Conservation (phyloP, 2,329 filamentous ascomycete species). For the Penicillium brevicompactum region DNA sequence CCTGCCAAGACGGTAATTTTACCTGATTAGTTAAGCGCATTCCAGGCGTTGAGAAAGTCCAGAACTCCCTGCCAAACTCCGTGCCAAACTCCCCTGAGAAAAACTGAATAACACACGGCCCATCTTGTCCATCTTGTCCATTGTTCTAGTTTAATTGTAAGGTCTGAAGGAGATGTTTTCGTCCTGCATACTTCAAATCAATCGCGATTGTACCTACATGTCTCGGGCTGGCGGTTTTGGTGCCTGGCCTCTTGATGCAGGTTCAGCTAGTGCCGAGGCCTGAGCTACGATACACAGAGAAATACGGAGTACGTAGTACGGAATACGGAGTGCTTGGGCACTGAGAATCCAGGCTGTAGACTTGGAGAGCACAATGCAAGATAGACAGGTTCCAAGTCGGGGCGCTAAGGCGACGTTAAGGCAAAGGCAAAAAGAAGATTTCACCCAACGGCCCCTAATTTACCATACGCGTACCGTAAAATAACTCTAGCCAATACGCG, state of each 20-base stretch:
- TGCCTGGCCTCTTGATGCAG: not conserved
- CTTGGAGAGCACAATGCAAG: not conserved
- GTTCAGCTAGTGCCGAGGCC: not conserved
- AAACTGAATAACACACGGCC: not conserved
- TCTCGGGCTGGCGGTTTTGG: not conserved
- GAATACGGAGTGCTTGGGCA: too few species aligned
- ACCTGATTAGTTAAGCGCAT: slow-evolving; percentile 22
- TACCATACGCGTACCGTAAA: slow-evolving; percentile 8
- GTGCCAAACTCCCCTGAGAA: slow-evolving; percentile 16
- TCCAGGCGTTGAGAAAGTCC: slow-evolving; percentile 19
- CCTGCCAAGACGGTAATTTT: slow-evolving; percentile 25
- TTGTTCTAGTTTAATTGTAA: too few species aligned
- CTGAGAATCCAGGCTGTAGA: not conserved
- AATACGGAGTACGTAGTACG: too few species aligned
- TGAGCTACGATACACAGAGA: not conserved
- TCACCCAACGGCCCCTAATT: slow-evolving; percentile 1
- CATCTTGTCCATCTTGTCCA: too few species aligned
- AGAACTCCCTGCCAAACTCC: slow-evolving; percentile 8
- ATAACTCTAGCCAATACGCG: slow-evolving; percentile 22
- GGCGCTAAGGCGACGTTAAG: not conserved
- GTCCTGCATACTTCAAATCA: too few species aligned
- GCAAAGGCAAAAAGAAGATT: not conserved
- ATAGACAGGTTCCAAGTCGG: not conserved
- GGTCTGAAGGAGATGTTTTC: too few species aligned
- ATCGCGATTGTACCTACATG: not conserved